phyloP scores from a whole-genome alignment of 371 early-diverging fungal species.

The Catenaria anguillulae region DNA sequence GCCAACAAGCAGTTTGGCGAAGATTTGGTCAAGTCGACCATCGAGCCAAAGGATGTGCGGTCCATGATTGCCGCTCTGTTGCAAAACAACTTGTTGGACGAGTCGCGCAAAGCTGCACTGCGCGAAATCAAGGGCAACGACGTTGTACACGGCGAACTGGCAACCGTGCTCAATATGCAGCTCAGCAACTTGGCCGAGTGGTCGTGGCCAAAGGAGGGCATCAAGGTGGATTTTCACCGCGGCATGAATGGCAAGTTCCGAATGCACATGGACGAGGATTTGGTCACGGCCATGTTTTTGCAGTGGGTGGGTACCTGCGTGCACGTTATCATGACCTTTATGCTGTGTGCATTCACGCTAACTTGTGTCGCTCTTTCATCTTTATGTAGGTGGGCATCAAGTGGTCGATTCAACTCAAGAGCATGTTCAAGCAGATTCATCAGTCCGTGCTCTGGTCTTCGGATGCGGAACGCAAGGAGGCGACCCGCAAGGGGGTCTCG shows the following conservation, averaged over 20 bases:
- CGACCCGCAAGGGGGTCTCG: no score
- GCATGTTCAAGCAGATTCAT: slow-evolving; percentile 2
- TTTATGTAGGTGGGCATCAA: no score
- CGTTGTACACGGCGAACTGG: slow-evolving; percentile 8
- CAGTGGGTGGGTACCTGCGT: no score
- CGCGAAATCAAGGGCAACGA: slow-evolving; percentile 9
- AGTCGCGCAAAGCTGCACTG: background rate
- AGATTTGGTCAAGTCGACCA: slow-evolving; percentile 6
- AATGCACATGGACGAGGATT: slow-evolving; percentile 10
- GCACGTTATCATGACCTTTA: no score
- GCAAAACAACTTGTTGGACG: background rate
- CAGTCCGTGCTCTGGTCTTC: background rate
- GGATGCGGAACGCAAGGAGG: no score
- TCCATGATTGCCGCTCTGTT: background rate
- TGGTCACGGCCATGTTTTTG: slow-evolving; percentile 11
- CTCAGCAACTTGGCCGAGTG: slow-evolving; percentile 9
- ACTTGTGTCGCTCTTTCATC: no score
- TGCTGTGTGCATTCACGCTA: no score
- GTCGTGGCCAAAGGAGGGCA: slow-evolving; percentile 10
- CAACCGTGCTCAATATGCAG: slow-evolving; percentile 9
- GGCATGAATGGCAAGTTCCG: slow-evolving; percentile 11
- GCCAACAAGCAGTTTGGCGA: slow-evolving; percentile 5
- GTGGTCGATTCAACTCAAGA: slow-evolving; percentile 8
- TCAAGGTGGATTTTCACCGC: slow-evolving; percentile 9
- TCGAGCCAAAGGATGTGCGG: slow-evolving; percentile 5